Conservation (phyloP, 192 early-diverging fungal species). For the Podila horticola region DNA sequence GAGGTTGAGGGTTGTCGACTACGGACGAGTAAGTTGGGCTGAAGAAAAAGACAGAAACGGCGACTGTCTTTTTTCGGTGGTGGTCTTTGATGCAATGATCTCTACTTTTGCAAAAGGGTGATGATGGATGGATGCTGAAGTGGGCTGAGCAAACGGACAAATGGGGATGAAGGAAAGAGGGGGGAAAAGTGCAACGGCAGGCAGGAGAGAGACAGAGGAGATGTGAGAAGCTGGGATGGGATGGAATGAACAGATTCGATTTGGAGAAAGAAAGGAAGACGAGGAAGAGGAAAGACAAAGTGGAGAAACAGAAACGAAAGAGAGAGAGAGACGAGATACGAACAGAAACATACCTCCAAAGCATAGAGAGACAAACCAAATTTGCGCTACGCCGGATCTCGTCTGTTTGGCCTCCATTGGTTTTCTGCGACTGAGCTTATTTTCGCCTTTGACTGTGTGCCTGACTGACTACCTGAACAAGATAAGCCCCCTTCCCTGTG, state of each 20-base stretch:
- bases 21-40: background rate
- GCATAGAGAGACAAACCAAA: too few species aligned
- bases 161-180: background rate
- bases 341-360: background rate
- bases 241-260: background rate
- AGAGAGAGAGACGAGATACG: background rate
- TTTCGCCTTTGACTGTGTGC: too few species aligned
- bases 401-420: too few species aligned
- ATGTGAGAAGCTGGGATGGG: background rate
- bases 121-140: background rate
- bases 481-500: too few species aligned
- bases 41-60: background rate
- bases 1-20: background rate
- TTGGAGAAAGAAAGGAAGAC: background rate
- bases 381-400: too few species aligned
- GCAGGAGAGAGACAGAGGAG: too few species aligned
- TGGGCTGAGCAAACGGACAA: background rate
- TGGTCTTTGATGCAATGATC: background rate
- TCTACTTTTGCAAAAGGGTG: background rate
- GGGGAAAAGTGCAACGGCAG: background rate
- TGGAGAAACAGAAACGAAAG: slow-evolving; percentile 1
- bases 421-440: too few species aligned
- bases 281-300: background rate
- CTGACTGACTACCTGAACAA: too few species aligned
- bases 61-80: background rate